A percentile compares a stretch with the other conserved stretches of the same genome.
Conservation (phyloP, 306 rosid species). For the Citrullus colocynthis region DNA sequence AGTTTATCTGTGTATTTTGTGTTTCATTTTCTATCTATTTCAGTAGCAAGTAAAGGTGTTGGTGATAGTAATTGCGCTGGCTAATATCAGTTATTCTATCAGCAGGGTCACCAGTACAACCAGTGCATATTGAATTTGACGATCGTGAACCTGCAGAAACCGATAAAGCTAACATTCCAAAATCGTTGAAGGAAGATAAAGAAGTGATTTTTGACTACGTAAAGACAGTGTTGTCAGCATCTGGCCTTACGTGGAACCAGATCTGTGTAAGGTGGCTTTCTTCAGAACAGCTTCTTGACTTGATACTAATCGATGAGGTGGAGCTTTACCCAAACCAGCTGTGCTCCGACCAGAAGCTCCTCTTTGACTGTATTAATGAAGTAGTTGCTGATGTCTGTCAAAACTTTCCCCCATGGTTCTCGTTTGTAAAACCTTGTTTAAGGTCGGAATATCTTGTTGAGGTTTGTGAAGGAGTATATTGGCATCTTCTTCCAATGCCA, state of each 20-base stretch:
- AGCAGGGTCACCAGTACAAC: conserved; percentile 36
- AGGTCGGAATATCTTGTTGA: conserved; percentile 28
- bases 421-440: conserved; percentile 30
- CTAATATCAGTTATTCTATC: conserved; percentile 14
- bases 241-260: conserved; percentile 49
- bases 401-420: conserved; percentile 42
- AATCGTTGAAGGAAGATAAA: conserved; percentile 34
- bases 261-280: conserved; percentile 45
- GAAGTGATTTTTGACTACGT: conserved; percentile 44
- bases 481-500: conserved; percentile 63
- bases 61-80: background rate
- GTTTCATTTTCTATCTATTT: background rate
- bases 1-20: background rate
- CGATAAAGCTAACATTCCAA: conserved; percentile 26
- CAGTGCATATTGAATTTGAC: conserved; percentile 55
- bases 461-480: conserved; percentile 56
- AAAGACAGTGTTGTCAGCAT: conserved; percentile 47
- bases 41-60: background rate
- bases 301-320: conserved; percentile 38
- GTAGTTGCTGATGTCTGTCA: conserved; percentile 54
- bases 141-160: conserved; percentile 31
- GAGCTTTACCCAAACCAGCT: conserved; percentile 42
- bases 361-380: conserved; percentile 55
- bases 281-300: conserved; percentile 63
- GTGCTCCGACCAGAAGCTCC: conserved; percentile 50